Evolutionary conservation across 306 rosid species (phyloP).

Genomic region (Hippophae gyantsensis): DNA sequence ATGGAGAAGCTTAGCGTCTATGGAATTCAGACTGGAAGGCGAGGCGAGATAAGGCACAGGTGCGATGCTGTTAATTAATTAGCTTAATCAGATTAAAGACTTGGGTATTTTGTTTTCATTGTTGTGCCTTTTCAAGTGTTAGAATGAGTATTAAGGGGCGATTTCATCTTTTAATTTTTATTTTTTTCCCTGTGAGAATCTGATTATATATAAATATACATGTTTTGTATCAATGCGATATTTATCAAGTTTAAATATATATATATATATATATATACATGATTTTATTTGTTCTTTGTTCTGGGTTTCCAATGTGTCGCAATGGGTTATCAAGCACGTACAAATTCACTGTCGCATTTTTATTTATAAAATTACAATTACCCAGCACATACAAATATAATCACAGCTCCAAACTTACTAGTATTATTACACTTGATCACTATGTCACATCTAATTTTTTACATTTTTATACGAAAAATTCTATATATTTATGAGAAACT

Average conservation of each 20-base stretch:
- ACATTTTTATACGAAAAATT: too few species aligned
- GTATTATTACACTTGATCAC: not conserved
- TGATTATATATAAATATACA: constrained; percentile 17
- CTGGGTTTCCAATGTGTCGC: not conserved
- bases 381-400: too few species aligned
- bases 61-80: constrained; percentile 64
- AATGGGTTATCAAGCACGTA: not conserved
- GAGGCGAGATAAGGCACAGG: constrained; percentile 76
- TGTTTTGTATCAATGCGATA: constrained; percentile 19
- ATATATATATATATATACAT: not conserved
- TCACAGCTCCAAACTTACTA: too few species aligned
- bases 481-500: too few species aligned
- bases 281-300: not conserved
- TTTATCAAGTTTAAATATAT: constrained; percentile 13
- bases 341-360: too few species aligned
- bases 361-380: too few species aligned
- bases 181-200: constrained; percentile 4
- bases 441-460: not conserved
- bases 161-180: not conserved
- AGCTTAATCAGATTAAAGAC: not conserved
- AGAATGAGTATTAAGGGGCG: not conserved
- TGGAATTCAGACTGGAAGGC: constrained; percentile 48
- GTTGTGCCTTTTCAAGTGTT: not conserved
- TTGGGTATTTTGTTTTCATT: not conserved
- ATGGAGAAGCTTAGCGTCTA: constrained; percentile 71